phyloP scores from a whole-genome alignment of 2,329 filamentous ascomycete genomes.

The Ophiostoma himal-ulmi region DNA sequence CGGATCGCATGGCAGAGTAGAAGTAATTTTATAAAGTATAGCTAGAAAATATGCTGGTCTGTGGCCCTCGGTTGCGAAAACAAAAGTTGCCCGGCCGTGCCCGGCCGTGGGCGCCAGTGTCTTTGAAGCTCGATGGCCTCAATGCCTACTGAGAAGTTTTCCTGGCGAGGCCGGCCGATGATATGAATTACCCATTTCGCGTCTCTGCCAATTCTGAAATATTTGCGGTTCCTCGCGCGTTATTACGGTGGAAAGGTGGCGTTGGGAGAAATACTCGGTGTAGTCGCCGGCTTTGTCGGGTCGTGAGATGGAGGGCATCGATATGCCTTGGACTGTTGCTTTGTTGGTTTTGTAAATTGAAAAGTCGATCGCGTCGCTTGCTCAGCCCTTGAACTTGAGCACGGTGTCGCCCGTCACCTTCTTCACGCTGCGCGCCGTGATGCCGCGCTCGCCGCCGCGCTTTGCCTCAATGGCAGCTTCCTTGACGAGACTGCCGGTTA shows the following conservation, averaged over 20 bases:
- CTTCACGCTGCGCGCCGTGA: constrained; percentile 70
- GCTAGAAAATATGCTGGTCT: not conserved
- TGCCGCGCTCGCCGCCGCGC: constrained; percentile 62
- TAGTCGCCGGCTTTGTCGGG: not conserved
- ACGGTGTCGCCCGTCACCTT: constrained; percentile 68
- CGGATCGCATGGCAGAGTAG: not conserved
- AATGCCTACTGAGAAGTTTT: not conserved
- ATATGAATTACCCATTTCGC: no score
- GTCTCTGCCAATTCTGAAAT: no score
- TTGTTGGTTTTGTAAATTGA: not conserved
- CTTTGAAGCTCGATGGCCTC: not conserved
- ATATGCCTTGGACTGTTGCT: not conserved
- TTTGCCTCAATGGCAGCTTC: constrained; percentile 74
- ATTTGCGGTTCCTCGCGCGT: no score
- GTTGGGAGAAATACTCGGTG: not conserved
- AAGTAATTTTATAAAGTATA: not conserved
- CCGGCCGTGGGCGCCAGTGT: no score
- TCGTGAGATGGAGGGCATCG: not conserved
- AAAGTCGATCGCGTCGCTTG: no score
- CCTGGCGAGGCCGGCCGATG: not conserved
- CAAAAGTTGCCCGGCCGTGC: not conserved
- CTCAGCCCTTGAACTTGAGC: constrained; percentile 62
- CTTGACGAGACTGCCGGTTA: constrained; percentile 58
- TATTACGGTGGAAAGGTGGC: not conserved
- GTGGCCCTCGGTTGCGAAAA: not conserved